phyloP scores from a whole-genome alignment of 768 basidiomycete genomes.

The Dictyophora rubrovolvata region DNA sequence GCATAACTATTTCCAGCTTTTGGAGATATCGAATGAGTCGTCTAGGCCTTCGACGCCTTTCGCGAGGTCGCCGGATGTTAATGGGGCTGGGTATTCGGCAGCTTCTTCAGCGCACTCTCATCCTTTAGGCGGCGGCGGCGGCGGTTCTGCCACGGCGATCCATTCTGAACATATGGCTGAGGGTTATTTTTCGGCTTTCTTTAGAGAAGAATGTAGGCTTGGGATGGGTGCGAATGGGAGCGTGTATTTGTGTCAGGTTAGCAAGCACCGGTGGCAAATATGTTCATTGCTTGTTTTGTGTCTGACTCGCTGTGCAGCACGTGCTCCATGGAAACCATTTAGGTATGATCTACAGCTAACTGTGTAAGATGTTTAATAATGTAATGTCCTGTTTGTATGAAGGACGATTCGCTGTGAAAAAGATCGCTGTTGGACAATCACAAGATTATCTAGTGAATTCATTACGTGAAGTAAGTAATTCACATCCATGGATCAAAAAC shows the following conservation, averaged over 20 bases:
- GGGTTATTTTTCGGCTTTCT: constrained; percentile 90
- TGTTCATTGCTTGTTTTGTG: background rate
- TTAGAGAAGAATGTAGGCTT: constrained; percentile 77
- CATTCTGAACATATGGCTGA: constrained; percentile 67
- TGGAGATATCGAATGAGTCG: constrained; percentile 59
- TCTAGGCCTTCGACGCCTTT: constrained; percentile 23
- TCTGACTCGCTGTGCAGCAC: constrained; percentile 37
- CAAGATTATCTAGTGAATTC: constrained; percentile 78
- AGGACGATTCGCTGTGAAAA: constrained; percentile 92
- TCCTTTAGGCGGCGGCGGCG: too few species aligned
- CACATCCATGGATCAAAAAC: background rate
- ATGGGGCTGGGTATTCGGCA: background rate
- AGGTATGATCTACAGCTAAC: constrained; percentile 33
- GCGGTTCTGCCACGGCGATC: too few species aligned
- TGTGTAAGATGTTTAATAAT: background rate
- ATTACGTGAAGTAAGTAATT: constrained; percentile 52
- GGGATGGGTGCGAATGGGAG: constrained; percentile 95
- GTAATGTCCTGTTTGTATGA: background rate
- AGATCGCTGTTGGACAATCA: constrained; percentile 89
- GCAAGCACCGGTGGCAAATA: constrained; percentile 14
- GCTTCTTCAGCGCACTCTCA: too few species aligned
- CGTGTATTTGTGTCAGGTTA: constrained; percentile 80
- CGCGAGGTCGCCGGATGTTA: constrained; percentile 3
- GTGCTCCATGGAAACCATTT: constrained; percentile 80
- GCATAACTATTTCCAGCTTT: constrained; percentile 72